phyloP scores from a whole-genome alignment of 192 early-diverging fungal species.

The Rhizophagus sp. region DNA sequence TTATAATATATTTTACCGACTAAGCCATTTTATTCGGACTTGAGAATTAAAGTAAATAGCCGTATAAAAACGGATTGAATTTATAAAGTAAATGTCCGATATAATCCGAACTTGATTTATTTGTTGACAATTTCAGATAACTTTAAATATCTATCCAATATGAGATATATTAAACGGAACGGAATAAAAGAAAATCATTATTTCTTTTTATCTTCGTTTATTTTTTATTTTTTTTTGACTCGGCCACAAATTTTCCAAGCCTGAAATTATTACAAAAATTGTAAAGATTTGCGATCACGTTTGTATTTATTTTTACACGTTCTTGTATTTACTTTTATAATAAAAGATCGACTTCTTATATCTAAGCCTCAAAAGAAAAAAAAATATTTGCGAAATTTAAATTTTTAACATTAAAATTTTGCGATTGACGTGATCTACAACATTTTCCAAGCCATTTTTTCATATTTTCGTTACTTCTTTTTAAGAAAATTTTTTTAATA shows the following conservation, averaged over 20 bases:
- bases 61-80: neutral
- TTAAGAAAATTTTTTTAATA: no score
- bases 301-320: neutral
- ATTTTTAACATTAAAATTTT: no score
- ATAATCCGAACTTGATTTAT: neutral
- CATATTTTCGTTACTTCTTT: neutral
- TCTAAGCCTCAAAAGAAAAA: neutral
- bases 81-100: neutral
- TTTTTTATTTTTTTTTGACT: neutral
- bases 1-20: neutral
- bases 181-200: neutral
- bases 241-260: neutral
- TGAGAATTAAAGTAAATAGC: neutral
- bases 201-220: no score
- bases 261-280: neutral
- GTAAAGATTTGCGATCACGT: neutral
- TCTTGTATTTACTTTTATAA: neutral
- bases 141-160: neutral
- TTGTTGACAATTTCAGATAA: neutral
- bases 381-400: no score
- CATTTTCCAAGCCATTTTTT: neutral
- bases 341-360: neutral
- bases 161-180: neutral
- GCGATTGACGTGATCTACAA: no score
- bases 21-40: neutral